Evolutionary conservation across 2,329 filamentous ascomycete species (phyloP).

Genomic region (Neurospora crassa): DNA sequence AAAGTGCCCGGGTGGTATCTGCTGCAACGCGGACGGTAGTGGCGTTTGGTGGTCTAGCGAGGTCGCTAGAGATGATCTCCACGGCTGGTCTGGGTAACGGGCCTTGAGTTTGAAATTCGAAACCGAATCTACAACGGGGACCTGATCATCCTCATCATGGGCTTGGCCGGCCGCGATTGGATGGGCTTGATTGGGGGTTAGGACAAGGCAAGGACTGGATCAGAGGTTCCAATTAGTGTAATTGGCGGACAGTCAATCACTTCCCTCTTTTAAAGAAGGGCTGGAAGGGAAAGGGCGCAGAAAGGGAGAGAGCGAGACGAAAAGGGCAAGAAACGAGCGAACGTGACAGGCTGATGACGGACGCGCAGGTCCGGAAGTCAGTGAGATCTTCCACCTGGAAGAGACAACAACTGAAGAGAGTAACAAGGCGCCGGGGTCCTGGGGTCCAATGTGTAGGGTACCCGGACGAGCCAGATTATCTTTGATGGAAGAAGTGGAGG

Average conservation of each 20-base stretch:
- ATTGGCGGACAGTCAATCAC: slow-evolving; percentile 7
- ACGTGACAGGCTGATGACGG: not conserved
- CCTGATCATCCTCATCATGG: slow-evolving; percentile 6
- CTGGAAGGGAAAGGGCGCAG: slow-evolving; percentile 5
- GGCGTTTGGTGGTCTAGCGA: not conserved
- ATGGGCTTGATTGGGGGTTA: slow-evolving; percentile 5
- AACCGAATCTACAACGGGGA: not conserved
- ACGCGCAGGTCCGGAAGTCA: not conserved
- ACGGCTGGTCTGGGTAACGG: slow-evolving; percentile 5
- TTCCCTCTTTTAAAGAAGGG: not conserved
- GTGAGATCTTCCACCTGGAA: not conserved
- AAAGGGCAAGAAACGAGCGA: not conserved
- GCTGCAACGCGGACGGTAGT: not conserved
- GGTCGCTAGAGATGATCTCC: not conserved
- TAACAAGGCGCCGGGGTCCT: slow-evolving; percentile 1
- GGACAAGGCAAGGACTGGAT: not conserved
- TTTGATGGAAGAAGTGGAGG: slow-evolving; percentile 7
- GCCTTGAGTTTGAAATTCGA: slow-evolving; percentile 4
- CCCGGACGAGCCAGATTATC: not conserved
- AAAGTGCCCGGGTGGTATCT: not conserved
- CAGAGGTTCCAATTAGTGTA: slow-evolving; percentile 3
- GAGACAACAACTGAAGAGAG: slow-evolving; percentile 3
- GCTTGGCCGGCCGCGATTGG: slow-evolving; percentile 12
- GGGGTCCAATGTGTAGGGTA: not conserved
- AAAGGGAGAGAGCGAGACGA: not conserved